Base-by-base conservation (phyloP, 805 yeast genomes). In the Phaffomyces thermotolerans region DNA sequence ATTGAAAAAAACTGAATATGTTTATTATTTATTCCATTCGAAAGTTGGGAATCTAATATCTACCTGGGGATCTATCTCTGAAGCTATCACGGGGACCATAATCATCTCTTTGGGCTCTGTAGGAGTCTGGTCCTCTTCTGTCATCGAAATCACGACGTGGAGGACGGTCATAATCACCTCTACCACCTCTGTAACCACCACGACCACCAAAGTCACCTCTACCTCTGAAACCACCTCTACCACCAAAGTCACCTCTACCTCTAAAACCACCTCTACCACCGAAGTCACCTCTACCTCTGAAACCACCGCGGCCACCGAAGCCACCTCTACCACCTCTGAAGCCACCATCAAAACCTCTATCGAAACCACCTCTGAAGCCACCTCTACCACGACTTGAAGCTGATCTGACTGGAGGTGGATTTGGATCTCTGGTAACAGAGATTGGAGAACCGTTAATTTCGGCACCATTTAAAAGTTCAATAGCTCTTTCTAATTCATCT, bases 61-160 rank as follows among this genome's bases (percentile, higher is more conserved):
- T 79, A 51, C 83, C 74, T 66, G 89, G 88, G 48, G 89, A 81
- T 76, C 88, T 81, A 63, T 79, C 84, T 62, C 84, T 74, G 53
- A 74, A 76, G 62, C 72, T 71, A 52, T 69, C 67, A 63, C 67
- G 43, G 69, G 68, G 53, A 41, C 59, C 47, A 54, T 38, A 52
- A 30, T 40, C 35, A 46, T 69, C 67, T 64, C 67, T 44, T 71
- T 68, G 29, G 10, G 29, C 53, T 43, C 59, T 47, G 56, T 39
- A 53, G 25, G 29, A 27, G 13, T 27, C 29, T 10, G 37, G 43
- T 27, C 37, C 46, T 43, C 46, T 43, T 29, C 46, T 39, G 18
- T 43, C 45, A 25, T 42, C 46, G 15, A 25, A 43, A 33, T 43
- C 46, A 36, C 43, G 46, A 33, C 46, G 46, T 30, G 46, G 46